These are phyloP conservation scores for Solanum chacoense DNA, from an alignment of 305 asterid species.

Conservation along the genomic window DNA sequence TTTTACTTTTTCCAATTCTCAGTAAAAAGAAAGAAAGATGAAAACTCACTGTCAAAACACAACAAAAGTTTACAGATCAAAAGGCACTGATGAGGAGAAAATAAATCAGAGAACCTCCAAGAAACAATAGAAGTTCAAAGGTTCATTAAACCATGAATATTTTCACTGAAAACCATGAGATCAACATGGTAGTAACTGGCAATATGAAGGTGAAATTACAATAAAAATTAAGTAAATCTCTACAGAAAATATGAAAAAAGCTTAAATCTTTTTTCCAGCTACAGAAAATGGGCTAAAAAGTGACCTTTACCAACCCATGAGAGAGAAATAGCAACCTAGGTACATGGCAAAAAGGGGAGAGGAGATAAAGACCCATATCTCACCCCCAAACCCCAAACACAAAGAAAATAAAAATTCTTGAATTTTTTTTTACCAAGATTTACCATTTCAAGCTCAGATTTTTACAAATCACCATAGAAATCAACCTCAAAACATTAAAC, in stretches of 20 bases:
- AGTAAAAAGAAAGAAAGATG: neutral
- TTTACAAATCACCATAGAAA: neutral
- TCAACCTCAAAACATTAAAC: neutral
- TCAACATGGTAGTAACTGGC: neutral
- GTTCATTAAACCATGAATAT: neutral
- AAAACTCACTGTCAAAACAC: neutral
- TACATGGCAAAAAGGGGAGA: slow-evolving; percentile 3
- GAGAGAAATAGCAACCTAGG: slow-evolving; percentile 5
- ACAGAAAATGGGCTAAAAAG: slow-evolving; percentile 15
- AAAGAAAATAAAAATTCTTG: neutral
- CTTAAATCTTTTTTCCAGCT: neutral
- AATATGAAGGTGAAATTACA: neutral
- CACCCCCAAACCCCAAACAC: neutral
- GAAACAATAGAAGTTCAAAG: neutral
- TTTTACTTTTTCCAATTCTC: neutral
- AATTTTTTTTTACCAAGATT: neutral
- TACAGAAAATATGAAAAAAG: neutral
- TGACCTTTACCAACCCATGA: slow-evolving; percentile 19
- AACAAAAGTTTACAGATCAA: neutral
- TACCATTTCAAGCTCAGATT: neutral
- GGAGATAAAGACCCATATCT: slow-evolving; percentile 3
- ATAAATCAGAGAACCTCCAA: neutral
- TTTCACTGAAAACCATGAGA: slow-evolving; percentile 3
- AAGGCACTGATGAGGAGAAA: slow-evolving; percentile 1
- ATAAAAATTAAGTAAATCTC: neutral